Base-by-base conservation (phyloP, 2,329 filamentous ascomycete species). In the Blastomyces gilchristii region DNA sequence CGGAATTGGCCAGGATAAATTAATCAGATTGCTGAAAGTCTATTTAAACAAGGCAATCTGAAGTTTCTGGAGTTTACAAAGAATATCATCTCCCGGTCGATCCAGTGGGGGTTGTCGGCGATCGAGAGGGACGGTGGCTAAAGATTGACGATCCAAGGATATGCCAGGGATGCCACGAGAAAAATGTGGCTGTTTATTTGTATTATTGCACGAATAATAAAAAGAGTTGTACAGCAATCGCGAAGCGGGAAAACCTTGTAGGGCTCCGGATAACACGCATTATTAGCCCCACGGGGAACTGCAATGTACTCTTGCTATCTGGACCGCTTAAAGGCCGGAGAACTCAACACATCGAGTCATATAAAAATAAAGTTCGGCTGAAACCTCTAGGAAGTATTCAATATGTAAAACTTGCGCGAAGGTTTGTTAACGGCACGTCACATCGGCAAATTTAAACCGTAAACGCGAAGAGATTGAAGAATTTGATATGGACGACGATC, bases 101-200 rank as follows among this genome's bases (percentile, higher is more conserved):
- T 61, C 49, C 7, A 61, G 31, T 31, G 41, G 25, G 47, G 59
- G 47, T 53, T 28, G n/a, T 41, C 12, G 59, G 6, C n/a, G 59
- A 61, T 54, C 67, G 66, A 64, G 58, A 58, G 34, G 65, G 41
- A 25, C 58, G 28, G 25, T 43, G 25, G 12, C 34, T 45, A 9
- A 59, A 14, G 58, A 59, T 22, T 59, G 28, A 37, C 28, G 12
- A 37, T 47, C 57, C 57, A 34, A 14, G 57, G n/a, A 59, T 58
- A 39, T 58, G 22, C n/a, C 57, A 59, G 22, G 25, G 41, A 16
- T 18, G 58, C 58, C 58, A 59, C 58, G 25, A 45, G 39, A 58
- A 22, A 58, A 43, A 58, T 31, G 37, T 25, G n/a, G 39, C 41
- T 31, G 39, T 58, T 58, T 45, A 58, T 47, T 28, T 49, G 43